Evolutionary conservation across 257 asterid genomes (phyloP).

Genomic region (Solanum sitiens): DNA sequence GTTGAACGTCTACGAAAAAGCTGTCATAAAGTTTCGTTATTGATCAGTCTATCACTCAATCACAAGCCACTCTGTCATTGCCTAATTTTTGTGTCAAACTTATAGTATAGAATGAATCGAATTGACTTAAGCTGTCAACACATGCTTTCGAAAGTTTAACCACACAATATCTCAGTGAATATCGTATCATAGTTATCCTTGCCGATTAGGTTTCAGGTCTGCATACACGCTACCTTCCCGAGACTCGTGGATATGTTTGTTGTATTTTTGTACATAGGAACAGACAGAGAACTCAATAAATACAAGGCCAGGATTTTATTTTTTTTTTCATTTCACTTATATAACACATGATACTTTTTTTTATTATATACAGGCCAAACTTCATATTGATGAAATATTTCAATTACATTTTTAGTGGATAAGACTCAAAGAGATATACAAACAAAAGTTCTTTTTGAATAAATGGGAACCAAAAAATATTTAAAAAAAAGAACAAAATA

Average conservation of each 20-base stretch:
- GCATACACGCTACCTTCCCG: not conserved
- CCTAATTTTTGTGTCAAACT: too few species aligned
- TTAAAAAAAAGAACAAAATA: not conserved
- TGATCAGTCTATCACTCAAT: too few species aligned
- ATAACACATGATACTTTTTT: not conserved
- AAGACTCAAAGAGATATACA: not conserved
- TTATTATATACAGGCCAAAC: not conserved
- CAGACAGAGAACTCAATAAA: not conserved
- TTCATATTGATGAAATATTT: not conserved
- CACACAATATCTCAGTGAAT: not conserved
- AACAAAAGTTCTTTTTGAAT: not conserved
- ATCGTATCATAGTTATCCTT: not conserved
- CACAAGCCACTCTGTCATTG: too few species aligned
- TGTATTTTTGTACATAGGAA: not conserved
- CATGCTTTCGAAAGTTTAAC: not conserved
- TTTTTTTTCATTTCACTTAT: not conserved
- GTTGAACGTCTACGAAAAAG: not conserved
- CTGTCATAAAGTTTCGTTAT: too few species aligned
- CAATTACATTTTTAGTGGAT: not conserved
- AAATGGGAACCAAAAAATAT: not conserved
- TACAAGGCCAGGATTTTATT: not conserved
- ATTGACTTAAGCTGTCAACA: not conserved
- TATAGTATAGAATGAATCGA: not conserved
- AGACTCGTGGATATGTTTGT: not conserved
- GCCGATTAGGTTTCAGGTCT: not conserved